Conservation (phyloP, 108 stramenopile genomes). For the Cyclotella sp. region DNA sequence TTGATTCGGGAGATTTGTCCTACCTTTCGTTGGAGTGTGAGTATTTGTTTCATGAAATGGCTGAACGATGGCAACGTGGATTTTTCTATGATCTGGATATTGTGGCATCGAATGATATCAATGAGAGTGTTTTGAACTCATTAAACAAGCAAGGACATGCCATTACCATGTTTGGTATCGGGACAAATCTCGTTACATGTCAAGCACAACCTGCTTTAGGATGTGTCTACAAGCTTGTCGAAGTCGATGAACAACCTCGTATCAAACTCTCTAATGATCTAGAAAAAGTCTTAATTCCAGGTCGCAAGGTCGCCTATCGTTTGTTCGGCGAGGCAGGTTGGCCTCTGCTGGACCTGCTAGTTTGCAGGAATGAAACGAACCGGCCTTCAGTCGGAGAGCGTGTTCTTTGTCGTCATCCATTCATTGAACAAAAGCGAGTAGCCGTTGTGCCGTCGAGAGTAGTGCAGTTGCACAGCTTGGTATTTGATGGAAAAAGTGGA, state of each 20-base stretch:
- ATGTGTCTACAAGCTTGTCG: constrained; percentile 96
- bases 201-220: constrained; percentile 99
- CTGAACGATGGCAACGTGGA: constrained; percentile 38
- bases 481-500: constrained; percentile 82
- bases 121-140: constrained; percentile 86
- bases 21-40: constrained; percentile 79
- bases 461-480: constrained; percentile 72
- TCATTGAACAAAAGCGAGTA: constrained; percentile 80
- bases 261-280: constrained; percentile 95
- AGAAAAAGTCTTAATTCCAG: constrained; percentile 89
- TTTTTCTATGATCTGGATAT: constrained; percentile 82
- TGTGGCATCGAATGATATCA: constrained; percentile 97
- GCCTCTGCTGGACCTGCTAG: constrained; percentile 91
- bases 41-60: constrained; percentile 59
- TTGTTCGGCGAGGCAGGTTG: constrained; percentile 74
- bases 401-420: constrained; percentile 92
- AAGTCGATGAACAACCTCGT: constrained; percentile 83
- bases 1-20: constrained; percentile 96
- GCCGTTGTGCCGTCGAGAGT: constrained; percentile 85
- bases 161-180: constrained; percentile 98
- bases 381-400: constrained; percentile 67
- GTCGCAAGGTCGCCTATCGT: constrained; percentile 88
- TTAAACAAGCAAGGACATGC: constrained; percentile 86
- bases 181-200: constrained; percentile 98
- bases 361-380: constrained; percentile 63